Base-by-base conservation (phyloP, 1,284 basidiomycete species). In the Irpex rosettiformis region DNA sequence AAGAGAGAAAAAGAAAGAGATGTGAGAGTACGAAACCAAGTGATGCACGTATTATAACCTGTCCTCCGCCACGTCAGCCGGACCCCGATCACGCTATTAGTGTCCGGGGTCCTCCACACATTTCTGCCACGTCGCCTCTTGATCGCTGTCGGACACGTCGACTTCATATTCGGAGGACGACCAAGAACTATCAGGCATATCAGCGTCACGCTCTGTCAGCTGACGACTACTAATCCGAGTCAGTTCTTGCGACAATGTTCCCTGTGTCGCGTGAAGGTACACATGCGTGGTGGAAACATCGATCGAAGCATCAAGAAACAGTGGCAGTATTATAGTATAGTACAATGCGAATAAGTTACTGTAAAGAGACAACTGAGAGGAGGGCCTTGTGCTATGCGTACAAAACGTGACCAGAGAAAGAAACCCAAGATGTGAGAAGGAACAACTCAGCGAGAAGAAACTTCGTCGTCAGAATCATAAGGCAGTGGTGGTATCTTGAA, bases 381-480 rank as follows among this genome's bases (percentile, higher is more conserved):
- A 27, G 48, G 48, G 18, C 11, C 24, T 47, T 18, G 43, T 10
- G 43, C n/a, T 47, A 47, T 18, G 18, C 10, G 18, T 21, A 24
- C 43, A 47, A 3, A 47, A 18, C n/a, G 43, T 47, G 33, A n/a
- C n/a, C 33, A 16, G 33, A 37, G 21, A 18, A 1, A 45, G 8
- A 18, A 22, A 45, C 21, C 21, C 27, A 24, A 24, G 27, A 28
- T 29, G 29, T 45, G 21, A 45, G 43, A 22, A 37, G 21, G 10
- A 18, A 45, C 13, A 45, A 11, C 4, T 65, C 53, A 69, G 11
- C 67, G 67, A 22, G 65, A 64, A 25, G 67, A 69, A 4, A 69
- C 66, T 22, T 69, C 67, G 51, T 67, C 67, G 45, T 67, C 65
- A 30, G 64, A 65, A 51, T 67, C 64, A 43, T 67, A 69, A 24